Conservation (phyloP, 306 rosid genomes). For the Prunus salicina region DNA sequence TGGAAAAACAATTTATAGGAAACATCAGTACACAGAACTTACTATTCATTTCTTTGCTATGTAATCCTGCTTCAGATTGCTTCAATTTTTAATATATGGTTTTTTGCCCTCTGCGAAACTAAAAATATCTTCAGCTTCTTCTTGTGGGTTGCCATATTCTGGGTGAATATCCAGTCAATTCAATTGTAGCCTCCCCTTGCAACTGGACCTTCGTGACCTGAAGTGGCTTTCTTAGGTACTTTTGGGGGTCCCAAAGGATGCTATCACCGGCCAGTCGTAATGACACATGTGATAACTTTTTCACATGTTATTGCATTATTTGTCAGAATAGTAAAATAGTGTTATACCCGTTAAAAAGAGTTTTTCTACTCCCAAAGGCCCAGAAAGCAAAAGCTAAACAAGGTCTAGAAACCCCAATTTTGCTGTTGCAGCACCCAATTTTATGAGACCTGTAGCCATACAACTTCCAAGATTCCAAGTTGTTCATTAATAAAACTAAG, state of each 20-base stretch:
- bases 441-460: background rate
- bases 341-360: too few relatives aligned
- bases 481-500: background rate
- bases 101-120: background rate
- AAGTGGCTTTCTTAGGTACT: background rate
- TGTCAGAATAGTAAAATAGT: too few relatives aligned
- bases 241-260: too few relatives aligned
- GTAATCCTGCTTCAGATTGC: conserved; percentile 32
- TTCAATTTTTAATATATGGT: conserved; percentile 25
- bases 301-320: too few relatives aligned
- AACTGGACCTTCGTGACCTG: background rate
- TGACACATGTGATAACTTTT: too few relatives aligned
- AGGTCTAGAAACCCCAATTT: background rate
- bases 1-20: conserved; percentile 31
- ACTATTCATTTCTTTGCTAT: conserved; percentile 26
- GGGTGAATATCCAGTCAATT: background rate
- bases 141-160: conserved; percentile 6
- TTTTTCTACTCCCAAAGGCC: too few relatives aligned
- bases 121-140: background rate
- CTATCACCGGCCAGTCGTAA: too few relatives aligned
- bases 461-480: background rate
- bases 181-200: background rate
- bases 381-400: too few relatives aligned
- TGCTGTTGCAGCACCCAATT: background rate
- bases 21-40: conserved; percentile 33